A percentile compares a stretch with the other conserved stretches of the same genome.
Evolutionary conservation across 2,329 filamentous ascomycete genomes (phyloP).

Genomic region (Aspergillus sp.): DNA sequence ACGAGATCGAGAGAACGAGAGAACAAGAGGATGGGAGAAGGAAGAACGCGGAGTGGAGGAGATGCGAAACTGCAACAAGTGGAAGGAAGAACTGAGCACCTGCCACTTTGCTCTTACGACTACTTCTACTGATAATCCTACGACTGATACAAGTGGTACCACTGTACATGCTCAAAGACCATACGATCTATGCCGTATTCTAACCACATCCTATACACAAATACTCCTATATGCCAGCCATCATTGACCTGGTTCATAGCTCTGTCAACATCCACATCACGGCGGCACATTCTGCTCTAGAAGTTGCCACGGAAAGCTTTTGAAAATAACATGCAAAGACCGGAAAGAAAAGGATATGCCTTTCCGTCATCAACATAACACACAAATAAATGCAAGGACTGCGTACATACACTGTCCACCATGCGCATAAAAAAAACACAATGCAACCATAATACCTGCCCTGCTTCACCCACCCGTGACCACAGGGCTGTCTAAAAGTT

Average conservation of each 20-base stretch:
- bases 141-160: too few relatives aligned
- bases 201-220: constrained; percentile 2
- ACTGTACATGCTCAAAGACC: background rate
- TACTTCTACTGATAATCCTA: too few relatives aligned
- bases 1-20: too few relatives aligned
- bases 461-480: background rate
- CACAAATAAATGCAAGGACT: background rate
- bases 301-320: constrained; percentile 12
- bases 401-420: background rate
- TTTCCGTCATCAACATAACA: background rate
- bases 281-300: constrained; percentile 9
- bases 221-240: background rate
- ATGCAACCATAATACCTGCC: constrained; percentile 6
- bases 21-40: too few relatives aligned
- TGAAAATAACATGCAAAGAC: background rate
- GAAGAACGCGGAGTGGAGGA: too few relatives aligned
- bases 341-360: background rate
- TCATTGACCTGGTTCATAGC: background rate
- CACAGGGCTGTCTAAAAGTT: constrained; percentile 13
- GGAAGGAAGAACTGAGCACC: too few relatives aligned
- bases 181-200: constrained; percentile 1
- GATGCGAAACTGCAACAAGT: too few relatives aligned
- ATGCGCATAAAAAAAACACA: background rate
- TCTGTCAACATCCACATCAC: background rate
- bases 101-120: too few relatives aligned